Conservation (phyloP, 176 grass and related monocot genomes). For the Miscanthus lutarioriparius region DNA sequence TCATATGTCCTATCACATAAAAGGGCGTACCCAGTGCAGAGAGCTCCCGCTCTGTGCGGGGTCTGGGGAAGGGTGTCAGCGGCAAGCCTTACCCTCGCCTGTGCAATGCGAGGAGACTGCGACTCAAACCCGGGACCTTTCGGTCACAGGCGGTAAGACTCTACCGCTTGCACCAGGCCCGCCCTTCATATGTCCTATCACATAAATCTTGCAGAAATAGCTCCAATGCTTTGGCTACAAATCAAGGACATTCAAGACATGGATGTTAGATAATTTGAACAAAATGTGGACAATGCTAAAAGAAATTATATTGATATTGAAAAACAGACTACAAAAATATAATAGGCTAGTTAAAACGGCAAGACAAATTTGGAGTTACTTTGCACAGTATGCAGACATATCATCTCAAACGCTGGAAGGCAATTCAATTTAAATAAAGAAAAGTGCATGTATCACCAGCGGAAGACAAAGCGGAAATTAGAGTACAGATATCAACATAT, state of each 20-base stretch:
- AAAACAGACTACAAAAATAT: neutral
- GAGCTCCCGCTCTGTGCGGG: too few relatives aligned
- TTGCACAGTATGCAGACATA: neutral
- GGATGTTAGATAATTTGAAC: conserved; percentile 1
- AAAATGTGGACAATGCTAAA: neutral
- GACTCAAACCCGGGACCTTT: too few relatives aligned
- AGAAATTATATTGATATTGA: conserved; percentile 13
- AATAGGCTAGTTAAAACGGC: neutral
- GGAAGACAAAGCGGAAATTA: neutral
- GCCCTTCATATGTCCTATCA: conserved; percentile 80
- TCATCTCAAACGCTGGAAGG: neutral
- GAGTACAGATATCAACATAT: neutral
- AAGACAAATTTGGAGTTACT: neutral
- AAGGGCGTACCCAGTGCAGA: too few relatives aligned
- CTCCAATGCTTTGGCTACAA: conserved; percentile 96
- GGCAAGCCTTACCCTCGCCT: too few relatives aligned
- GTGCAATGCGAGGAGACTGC: too few relatives aligned
- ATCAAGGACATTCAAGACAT: conserved; percentile 20
- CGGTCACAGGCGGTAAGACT: too few relatives aligned
- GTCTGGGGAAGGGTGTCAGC: too few relatives aligned
- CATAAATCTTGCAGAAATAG: conserved; percentile 97
- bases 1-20: conserved; percentile 86
- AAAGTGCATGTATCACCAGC: neutral
- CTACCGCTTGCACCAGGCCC: too few relatives aligned
- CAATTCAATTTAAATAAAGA: neutral